Evolutionary conservation across 805 yeast genomes (phyloP), one percentile per base, ranked within the genome.

Genomic region (Myxozyma neglecta): DNA sequence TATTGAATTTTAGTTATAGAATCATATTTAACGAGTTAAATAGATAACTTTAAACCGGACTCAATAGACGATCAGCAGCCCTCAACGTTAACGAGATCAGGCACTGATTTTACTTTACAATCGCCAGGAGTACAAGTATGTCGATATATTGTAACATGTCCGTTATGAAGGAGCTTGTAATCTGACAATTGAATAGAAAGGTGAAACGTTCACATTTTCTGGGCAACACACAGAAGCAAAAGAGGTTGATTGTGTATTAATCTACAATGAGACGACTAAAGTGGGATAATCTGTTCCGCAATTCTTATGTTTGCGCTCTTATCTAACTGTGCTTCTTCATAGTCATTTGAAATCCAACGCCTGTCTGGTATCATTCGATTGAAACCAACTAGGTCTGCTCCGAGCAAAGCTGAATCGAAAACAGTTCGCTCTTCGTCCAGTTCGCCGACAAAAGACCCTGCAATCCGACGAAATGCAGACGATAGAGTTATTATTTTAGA

Each of bases 1-100:
- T 42, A 4, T 13, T 42, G 18, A 42, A 9, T 42, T 42, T 5
- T 20, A n/a, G 13, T n/a, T 39, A 11, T 39, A 39, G n/a, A n/a
- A 3, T 42, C 18, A 13, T 2, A 10, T 20, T 42, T n/a, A 42
- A 16, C 10, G 6, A 42, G 3, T 42, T 5, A n/a, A 13, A 39
- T 9, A 66, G 69, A 68, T 50, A 50, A 60, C 14, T 68, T 68
- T 56, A 63, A 65, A 44, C 70, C 70, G 5, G 70, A 68, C 37
- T 68, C 70, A 8, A 49, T 68, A 10, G 69, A 68, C 42, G 59
- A 54, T 39, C 11, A 53, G 14, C 53, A 61, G 43, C 53, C 62
- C 8, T 51, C 70, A 11, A 39, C 39, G 9, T 34, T 68, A 20
- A 51, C 66, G 9, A 52, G 55, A 49, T 52, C 66, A 14, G 61